Evolutionary conservation across 352 stramenopile genomes (phyloP), one percentile per base, ranked within the genome.

Genomic region (Phytopythium mirpurense): DNA sequence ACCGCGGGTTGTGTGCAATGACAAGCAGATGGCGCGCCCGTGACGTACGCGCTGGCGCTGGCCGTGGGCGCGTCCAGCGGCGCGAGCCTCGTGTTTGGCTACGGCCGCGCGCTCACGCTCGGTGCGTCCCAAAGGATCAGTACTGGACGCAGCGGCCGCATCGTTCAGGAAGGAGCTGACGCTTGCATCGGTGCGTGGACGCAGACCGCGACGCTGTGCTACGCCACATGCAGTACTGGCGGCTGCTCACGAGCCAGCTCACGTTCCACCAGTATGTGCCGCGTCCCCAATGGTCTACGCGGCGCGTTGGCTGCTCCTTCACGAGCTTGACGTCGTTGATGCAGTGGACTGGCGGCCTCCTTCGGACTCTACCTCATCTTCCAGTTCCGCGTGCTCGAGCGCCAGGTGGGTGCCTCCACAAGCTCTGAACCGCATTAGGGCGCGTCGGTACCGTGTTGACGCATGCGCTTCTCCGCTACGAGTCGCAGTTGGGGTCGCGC

Each of bases 281-380:
- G 29, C 29, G 5, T 32, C 5, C 29, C n/a, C n/a, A n/a, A n/a
- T n/a, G n/a, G n/a, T n/a, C n/a, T n/a, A n/a, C n/a, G n/a, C n/a
- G n/a, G n/a, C n/a, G n/a, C n/a, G n/a, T n/a, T n/a, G n/a, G n/a
- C n/a, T n/a, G n/a, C n/a, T n/a, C n/a, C n/a, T n/a, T n/a, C n/a
- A n/a, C n/a, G n/a, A n/a, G n/a, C n/a, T n/a, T n/a, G n/a, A n/a
- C n/a, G n/a, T n/a, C n/a, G n/a, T n/a, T n/a, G n/a, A n/a, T n/a
- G n/a, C n/a, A 93, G 84, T 71, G 84, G 84, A 9, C 59, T 95
- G 23, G 80, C 79, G 0, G 82, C 83, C 35, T 85, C 82, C 1
- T 72, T 95, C 46, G 84, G 84, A 8, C 68, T 95, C 40, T 95
- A 95, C 52, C 65, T 85, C 43, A 72, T 95, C 54, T 95, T 91